Percentiles rank a stretch among this genome's conserved stretches.
These are phyloP conservation scores for Alternaria triticimaculans DNA, from an alignment of 2,329 filamentous ascomycete genomes.

Conservation along the genomic window DNA sequence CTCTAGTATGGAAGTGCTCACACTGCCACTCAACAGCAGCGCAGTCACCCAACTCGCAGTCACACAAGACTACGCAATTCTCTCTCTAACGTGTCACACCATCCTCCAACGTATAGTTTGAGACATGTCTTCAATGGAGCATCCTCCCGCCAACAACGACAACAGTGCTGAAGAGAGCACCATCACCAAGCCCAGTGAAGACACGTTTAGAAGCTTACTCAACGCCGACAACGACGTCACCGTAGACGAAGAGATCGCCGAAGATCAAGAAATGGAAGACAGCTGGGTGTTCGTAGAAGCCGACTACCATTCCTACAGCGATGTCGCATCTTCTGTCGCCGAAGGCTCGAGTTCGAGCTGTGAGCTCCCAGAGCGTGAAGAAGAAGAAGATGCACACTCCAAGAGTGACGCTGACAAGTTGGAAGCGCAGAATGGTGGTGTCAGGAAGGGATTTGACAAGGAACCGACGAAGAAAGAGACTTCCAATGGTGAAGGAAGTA, in stretches of 20 bases:
- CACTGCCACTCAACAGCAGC: neutral
- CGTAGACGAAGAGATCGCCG: neutral
- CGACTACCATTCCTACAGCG: neutral
- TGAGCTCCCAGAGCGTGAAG: neutral
- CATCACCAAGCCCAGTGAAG: neutral
- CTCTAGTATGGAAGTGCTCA: neutral
- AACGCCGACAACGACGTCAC: neutral
- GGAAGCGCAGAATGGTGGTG: neutral
- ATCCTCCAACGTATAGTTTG: neutral
- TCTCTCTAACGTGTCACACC: too few relatives aligned
- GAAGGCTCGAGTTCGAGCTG: neutral
- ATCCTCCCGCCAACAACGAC: neutral
- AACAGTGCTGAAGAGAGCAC: neutral
- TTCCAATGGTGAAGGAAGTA: rapidly evolving
- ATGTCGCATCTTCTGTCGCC: neutral
- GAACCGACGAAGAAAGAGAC: neutral
- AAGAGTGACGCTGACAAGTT: neutral
- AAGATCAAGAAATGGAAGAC: neutral
- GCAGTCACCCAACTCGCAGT: neutral
- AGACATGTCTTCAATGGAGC: neutral
- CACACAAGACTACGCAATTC: neutral
- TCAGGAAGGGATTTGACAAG: neutral
- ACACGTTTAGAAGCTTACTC: neutral
- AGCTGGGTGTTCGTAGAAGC: neutral
- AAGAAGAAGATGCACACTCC: rapidly evolving